Percentiles rank a stretch among this genome's conserved stretches.
Conservation (phyloP, 208 protist genomes). For the Wallacemonas sp. region DNA sequence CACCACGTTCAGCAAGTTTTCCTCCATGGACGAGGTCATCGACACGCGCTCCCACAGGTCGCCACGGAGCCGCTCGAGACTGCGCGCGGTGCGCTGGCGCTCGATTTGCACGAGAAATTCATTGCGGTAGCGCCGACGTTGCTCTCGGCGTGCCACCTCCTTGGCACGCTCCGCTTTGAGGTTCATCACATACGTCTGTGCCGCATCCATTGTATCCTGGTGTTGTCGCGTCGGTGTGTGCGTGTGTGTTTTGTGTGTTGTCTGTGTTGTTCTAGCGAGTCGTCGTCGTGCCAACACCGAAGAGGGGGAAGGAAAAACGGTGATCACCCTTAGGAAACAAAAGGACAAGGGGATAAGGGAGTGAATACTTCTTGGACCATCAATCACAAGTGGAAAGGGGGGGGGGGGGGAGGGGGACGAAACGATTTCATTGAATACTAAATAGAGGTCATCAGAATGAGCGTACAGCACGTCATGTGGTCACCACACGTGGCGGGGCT, state of each 20-base stretch:
- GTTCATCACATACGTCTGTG: conserved; percentile 34
- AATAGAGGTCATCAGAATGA: too few species aligned
- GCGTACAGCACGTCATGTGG: too few species aligned
- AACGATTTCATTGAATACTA: too few species aligned
- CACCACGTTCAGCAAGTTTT: conserved; percentile 51
- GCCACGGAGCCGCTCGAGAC: conserved; percentile 4
- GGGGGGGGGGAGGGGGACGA: background rate
- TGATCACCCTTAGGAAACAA: too few species aligned
- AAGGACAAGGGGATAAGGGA: background rate
- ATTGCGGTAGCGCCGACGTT: conserved; percentile 42
- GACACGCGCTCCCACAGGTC: conserved; percentile 9
- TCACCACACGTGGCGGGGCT: too few species aligned
- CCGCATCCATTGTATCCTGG: conserved; percentile 29
- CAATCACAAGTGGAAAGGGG: background rate
- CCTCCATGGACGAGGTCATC: conserved; percentile 37
- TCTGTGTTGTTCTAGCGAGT: conserved; percentile 10
- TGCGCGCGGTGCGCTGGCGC: conserved; percentile 4
- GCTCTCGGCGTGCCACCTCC: conserved; percentile 37
- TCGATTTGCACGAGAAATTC: conserved; percentile 42
- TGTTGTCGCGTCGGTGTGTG: background rate
- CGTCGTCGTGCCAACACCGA: conserved; percentile 2
- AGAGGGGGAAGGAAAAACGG: conserved; percentile 13
- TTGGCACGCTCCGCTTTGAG: conserved; percentile 33
- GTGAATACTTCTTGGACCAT: too few species aligned
- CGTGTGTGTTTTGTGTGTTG: conserved; percentile 10